Conservation (phyloP, 2,329 filamentous ascomycete species). For the Aspergillus uvarum region DNA sequence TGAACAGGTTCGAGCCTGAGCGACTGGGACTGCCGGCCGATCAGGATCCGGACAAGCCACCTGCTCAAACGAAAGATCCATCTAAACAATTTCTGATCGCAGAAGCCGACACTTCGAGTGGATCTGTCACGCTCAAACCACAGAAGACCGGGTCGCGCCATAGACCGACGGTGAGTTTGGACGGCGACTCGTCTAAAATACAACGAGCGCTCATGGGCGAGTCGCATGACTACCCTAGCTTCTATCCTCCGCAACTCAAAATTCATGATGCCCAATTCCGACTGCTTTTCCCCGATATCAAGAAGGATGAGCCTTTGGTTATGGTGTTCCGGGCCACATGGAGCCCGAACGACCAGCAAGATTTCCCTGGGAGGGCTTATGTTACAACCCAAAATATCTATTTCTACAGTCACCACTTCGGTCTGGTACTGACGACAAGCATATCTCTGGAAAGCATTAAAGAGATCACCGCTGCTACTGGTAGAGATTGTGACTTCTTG, state of each 20-base stretch:
- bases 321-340: constrained; percentile 92
- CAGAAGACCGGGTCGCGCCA: constrained; percentile 41
- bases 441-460: constrained; percentile 73
- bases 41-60: constrained; percentile 20
- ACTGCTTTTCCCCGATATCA: constrained; percentile 80
- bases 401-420: constrained; percentile 94
- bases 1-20: constrained; percentile 61
- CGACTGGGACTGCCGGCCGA: constrained; percentile 43
- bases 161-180: constrained; percentile 58
- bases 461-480: constrained; percentile 86
- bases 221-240: constrained; percentile 61
- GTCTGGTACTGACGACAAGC: constrained; percentile 79
- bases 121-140: constrained; percentile 25
- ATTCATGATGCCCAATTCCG: constrained; percentile 92
- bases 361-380: constrained; percentile 82
- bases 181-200: constrained; percentile 42
- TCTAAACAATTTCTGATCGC: constrained; percentile 23
- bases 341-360: constrained; percentile 72
- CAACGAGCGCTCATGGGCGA: constrained; percentile 35
- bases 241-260: constrained; percentile 78
- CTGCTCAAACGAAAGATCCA: constrained; percentile 28
- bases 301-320: constrained; percentile 75
- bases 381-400: constrained; percentile 85
- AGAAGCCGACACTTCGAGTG: constrained; percentile 22
- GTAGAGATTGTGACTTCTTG: constrained; percentile 88